A percentile compares a stretch with the other conserved stretches of the same genome.
These are phyloP conservation scores for Agrocybe chaxingu DNA, from an alignment of 768 basidiomycete genomes.

Conservation along the genomic window DNA sequence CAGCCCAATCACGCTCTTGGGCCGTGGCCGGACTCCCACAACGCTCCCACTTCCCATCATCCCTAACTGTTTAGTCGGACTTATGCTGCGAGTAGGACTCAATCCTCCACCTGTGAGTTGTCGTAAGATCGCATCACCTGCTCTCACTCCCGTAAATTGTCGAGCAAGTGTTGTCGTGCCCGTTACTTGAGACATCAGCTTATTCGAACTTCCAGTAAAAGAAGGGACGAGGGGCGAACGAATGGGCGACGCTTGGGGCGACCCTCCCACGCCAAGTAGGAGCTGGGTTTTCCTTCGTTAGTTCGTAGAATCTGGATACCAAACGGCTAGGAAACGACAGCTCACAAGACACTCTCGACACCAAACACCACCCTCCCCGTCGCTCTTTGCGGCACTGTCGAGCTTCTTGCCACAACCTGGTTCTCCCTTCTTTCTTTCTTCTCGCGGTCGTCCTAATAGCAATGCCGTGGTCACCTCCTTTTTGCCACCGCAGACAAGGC, in stretches of 20 bases:
- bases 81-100: constrained; percentile 69
- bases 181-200: constrained; percentile 54
- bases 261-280: constrained; percentile 46
- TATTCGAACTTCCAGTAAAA: constrained; percentile 36
- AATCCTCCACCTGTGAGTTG: constrained; percentile 68
- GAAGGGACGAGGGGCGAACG: constrained; percentile 45
- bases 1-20: constrained; percentile 77
- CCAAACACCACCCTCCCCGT: constrained; percentile 69
- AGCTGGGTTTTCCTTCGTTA: constrained; percentile 35
- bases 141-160: constrained; percentile 67
- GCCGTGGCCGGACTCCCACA: constrained; percentile 48
- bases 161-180: constrained; percentile 72
- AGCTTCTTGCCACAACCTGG: constrained; percentile 82
- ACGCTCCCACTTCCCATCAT: constrained; percentile 23
- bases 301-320: not conserved
- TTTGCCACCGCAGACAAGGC: constrained; percentile 81
- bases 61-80: constrained; percentile 70
- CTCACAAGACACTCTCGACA: constrained; percentile 82
- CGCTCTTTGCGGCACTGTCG: constrained; percentile 79
- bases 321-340: constrained; percentile 8
- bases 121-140: constrained; percentile 37
- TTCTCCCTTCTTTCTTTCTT: constrained; percentile 50
- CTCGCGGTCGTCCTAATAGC: constrained; percentile 35
- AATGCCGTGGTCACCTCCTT: constrained; percentile 36
- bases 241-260: constrained; percentile 52